A percentile compares a stretch with the other conserved stretches of the same genome.
Evolutionary conservation across 306 rosid species (phyloP).

Genomic region (Crataegus laevigata): DNA sequence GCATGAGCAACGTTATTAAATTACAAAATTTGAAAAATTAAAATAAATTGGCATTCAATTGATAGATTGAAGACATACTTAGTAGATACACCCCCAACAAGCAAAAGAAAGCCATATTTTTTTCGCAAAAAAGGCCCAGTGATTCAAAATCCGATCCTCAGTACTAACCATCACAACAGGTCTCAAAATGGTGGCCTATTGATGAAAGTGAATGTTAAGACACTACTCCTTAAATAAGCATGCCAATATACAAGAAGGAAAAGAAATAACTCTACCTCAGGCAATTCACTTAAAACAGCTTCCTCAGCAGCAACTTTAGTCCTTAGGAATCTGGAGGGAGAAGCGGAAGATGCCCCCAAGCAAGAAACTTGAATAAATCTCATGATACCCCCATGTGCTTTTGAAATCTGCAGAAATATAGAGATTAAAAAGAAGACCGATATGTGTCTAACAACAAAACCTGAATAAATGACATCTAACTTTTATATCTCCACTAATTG

Average conservation of each 20-base stretch:
- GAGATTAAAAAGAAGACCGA: not conserved
- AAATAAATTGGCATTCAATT: constrained; percentile 6
- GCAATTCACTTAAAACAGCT: constrained; percentile 65
- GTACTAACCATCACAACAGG: constrained; percentile 83
- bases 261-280: constrained; percentile 53
- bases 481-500: not conserved
- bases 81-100: constrained; percentile 74
- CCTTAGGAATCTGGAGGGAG: constrained; percentile 73
- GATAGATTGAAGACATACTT: constrained; percentile 52
- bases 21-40: not conserved
- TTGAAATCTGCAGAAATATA: constrained; percentile 61
- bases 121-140: constrained; percentile 78
- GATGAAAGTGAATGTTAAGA: constrained; percentile 15
- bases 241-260: constrained; percentile 2
- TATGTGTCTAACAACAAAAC: too few relatives aligned
- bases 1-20: constrained; percentile 4
- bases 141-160: constrained; percentile 84
- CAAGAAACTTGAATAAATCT: constrained; percentile 89
- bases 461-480: not conserved
- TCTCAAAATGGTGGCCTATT: constrained; percentile 81
- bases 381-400: constrained; percentile 93
- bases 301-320: constrained; percentile 90
- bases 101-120: constrained; percentile 70
- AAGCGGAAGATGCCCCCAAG: constrained; percentile 81
- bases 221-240: constrained; percentile 13